phyloP scores from a whole-genome alignment of 768 basidiomycete genomes.

The Fistulinella prunicolor region DNA sequence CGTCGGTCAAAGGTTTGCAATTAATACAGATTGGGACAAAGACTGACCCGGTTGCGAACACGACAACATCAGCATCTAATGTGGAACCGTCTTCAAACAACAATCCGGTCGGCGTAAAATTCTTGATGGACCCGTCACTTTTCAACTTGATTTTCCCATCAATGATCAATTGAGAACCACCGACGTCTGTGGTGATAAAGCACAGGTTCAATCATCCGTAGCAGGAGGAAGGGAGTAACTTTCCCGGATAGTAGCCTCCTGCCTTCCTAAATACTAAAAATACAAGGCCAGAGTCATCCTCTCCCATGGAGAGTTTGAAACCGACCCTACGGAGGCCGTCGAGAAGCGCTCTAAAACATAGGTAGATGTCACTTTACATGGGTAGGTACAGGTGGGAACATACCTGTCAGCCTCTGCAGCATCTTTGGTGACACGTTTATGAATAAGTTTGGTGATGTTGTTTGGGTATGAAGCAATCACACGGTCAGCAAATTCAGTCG shows the following conservation, averaged over 20 bases:
- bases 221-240: neutral
- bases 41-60: slow-evolving; percentile 28
- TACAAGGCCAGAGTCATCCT: slow-evolving; percentile 49
- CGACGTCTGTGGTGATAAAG: slow-evolving; percentile 32
- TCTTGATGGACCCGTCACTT: slow-evolving; percentile 27
- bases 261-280: slow-evolving; percentile 45
- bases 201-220: neutral
- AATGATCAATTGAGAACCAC: slow-evolving; percentile 41
- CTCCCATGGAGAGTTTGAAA: slow-evolving; percentile 53
- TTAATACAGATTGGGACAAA: too few relatives aligned
- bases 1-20: too few relatives aligned
- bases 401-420: slow-evolving; percentile 59
- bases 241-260: slow-evolving; percentile 70
- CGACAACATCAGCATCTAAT: slow-evolving; percentile 45
- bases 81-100: slow-evolving; percentile 31
- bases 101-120: slow-evolving; percentile 30
- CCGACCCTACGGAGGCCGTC: slow-evolving; percentile 56
- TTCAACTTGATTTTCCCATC: slow-evolving; percentile 48
- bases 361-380: neutral
- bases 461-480: slow-evolving; percentile 48
- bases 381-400: slow-evolving; percentile 9
- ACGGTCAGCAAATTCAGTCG: slow-evolving; percentile 53
- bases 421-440: slow-evolving; percentile 36
- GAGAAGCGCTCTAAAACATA: slow-evolving; percentile 41
- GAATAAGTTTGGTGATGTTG: slow-evolving; percentile 26